A percentile compares a stretch with the other conserved stretches of the same genome.
These are phyloP conservation scores for Trichoderma sp. DNA, from an alignment of 2,329 filamentous ascomycete species.

Conservation along the genomic window DNA sequence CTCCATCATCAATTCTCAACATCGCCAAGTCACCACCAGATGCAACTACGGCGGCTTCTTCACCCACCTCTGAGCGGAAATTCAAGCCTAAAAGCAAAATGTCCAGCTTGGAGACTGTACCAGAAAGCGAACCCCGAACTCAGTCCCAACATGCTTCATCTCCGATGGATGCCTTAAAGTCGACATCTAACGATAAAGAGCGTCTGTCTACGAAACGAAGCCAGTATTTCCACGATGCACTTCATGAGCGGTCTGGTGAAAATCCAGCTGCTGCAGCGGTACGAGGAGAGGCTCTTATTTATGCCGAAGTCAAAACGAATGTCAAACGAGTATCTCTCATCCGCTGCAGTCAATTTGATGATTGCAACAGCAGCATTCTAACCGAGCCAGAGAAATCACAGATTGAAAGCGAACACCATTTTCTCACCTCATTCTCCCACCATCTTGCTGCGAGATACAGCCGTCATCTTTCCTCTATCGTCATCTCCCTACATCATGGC, in stretches of 20 bases:
- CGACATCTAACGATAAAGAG: neutral
- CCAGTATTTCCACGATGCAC: slow-evolving; percentile 47
- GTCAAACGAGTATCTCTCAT: slow-evolving; percentile 24
- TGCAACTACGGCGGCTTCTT: neutral
- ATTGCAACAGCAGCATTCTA: neutral
- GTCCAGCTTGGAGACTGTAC: slow-evolving; percentile 33
- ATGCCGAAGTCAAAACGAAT: slow-evolving; percentile 50
- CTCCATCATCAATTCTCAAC: neutral
- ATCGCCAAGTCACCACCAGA: neutral
- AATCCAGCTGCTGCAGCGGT: slow-evolving; percentile 44
- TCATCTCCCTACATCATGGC: slow-evolving; percentile 75
- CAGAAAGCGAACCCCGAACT: slow-evolving; percentile 30
- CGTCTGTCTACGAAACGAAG: slow-evolving; percentile 25
- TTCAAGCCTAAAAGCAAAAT: slow-evolving; percentile 24
- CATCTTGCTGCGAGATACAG: slow-evolving; percentile 75
- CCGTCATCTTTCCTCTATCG: slow-evolving; percentile 70
- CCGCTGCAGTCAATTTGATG: neutral
- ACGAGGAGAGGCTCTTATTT: slow-evolving; percentile 57
- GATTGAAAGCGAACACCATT: slow-evolving; percentile 73
- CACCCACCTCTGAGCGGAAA: slow-evolving; percentile 24
- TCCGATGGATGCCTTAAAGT: neutral
- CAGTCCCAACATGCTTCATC: neutral
- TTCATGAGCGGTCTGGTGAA: slow-evolving; percentile 37
- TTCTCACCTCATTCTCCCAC: slow-evolving; percentile 72
- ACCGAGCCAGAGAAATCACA: slow-evolving; percentile 34